Evolutionary conservation across 495 filamentous ascomycete genomes (phyloP), one percentile per base, ranked within the genome.

Genomic region (Saxophila tyrrhenica): DNA sequence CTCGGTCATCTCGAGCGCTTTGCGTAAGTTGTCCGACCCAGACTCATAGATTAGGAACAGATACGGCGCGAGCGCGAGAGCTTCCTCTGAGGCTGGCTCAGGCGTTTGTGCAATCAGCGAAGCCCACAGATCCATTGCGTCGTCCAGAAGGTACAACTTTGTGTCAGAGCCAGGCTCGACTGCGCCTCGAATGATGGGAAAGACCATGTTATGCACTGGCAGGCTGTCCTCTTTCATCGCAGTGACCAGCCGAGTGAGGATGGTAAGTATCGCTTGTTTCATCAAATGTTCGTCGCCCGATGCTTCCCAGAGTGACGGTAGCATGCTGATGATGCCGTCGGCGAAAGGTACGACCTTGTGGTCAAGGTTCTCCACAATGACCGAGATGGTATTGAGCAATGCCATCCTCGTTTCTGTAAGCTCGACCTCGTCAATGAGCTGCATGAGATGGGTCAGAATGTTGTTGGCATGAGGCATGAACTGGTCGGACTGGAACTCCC

Each of bases 191-290:
- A 97, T 85, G 24, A 95, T 73, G 0, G 89, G 89, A 29, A 95
- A 69, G 48, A 94, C 83, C 56, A 85, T 70, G 20, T 68, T 56
- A 54, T 94, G 86, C 51, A 89, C 92, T 29, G 78, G 75, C 39
- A 74, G 73, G 11, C 84, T 89, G 11, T 87, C 76, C 22, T 77
- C 74, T 59, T 83, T 84, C 76, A 96, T 84, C 0, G 91, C 82
- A 44, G 78, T 75, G 17, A 94, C 83, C 25, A 98, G 71, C 3
- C 86, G 81, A 0, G 84, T 75, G 21, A 95, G 77, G 32, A 95
- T 80, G 2, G 81, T 83, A n/a, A 97, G 74, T 43, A 96, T 86
- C 0, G 85, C 80, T 68, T 95, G 88, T 69, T 96, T 96, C 78
- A 96, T 84, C 46, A 90, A 73, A 67, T 90, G 82, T 65, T 92